Conservation (phyloP, 176 grass and related monocot genomes). For the Thalia dealbata region DNA sequence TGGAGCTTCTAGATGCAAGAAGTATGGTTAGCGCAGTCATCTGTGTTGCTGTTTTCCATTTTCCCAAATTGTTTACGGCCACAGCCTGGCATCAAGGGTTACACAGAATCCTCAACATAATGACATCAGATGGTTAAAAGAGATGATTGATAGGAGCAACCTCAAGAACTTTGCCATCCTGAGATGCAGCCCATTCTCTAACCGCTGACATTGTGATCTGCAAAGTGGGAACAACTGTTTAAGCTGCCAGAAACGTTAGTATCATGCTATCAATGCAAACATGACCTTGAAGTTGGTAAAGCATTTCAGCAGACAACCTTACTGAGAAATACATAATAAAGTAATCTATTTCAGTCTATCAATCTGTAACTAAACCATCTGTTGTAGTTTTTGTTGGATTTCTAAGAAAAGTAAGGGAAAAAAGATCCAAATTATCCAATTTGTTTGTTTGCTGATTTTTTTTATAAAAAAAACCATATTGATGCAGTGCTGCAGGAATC, state of each 20-base stretch:
- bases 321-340: background rate
- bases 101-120: background rate
- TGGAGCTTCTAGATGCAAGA: constrained; percentile 73
- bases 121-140: background rate
- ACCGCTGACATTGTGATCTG: constrained; percentile 99
- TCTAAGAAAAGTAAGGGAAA: too few species aligned
- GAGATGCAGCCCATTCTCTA: constrained; percentile 95
- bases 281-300: background rate
- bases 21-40: constrained; percentile 81
- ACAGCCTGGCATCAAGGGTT: constrained; percentile 44
- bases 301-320: background rate
- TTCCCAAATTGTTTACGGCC: constrained; percentile 85
- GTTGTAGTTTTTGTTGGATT: background rate
- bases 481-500: too few species aligned
- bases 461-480: too few species aligned
- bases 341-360: background rate
- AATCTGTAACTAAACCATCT: background rate
- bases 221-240: constrained; percentile 11
- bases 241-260: background rate
- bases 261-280: background rate
- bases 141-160: constrained; percentile 31
- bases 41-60: constrained; percentile 93
- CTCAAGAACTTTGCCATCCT: constrained; percentile 83
- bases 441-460: too few species aligned
- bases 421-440: too few species aligned